phyloP scores from a whole-genome alignment of 2,329 filamentous ascomycete species.

The Hirsutella minnesotensis region DNA sequence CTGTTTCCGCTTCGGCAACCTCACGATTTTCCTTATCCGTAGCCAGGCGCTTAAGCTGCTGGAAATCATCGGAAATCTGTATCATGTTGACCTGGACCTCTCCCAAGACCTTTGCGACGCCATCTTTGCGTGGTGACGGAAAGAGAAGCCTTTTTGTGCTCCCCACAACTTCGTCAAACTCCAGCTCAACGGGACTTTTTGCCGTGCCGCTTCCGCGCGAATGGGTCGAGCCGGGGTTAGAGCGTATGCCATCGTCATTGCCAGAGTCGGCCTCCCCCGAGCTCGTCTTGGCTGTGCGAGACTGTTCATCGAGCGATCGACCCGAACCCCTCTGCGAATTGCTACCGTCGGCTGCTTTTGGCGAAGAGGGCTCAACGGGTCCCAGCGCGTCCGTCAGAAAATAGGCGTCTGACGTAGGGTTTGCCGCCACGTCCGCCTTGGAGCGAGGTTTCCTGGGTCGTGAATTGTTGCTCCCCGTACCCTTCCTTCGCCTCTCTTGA shows the following conservation, averaged over 20 bases:
- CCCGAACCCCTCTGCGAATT: slow-evolving; percentile 8
- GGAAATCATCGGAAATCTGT: slow-evolving; percentile 26
- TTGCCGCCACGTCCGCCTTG: slow-evolving; percentile 32
- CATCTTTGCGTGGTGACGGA: slow-evolving; percentile 60
- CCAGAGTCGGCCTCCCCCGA: slow-evolving; percentile 2
- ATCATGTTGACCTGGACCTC: slow-evolving; percentile 43
- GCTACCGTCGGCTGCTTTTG: slow-evolving; percentile 12
- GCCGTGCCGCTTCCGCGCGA: slow-evolving; percentile 44
- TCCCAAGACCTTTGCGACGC: slow-evolving; percentile 47
- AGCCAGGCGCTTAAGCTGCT: slow-evolving; percentile 18
- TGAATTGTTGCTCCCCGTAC: slow-evolving; percentile 26
- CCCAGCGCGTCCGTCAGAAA: slow-evolving; percentile 41
- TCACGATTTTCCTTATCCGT: slow-evolving; percentile 33
- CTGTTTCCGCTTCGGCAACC: slow-evolving; percentile 6
- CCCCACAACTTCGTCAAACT: slow-evolving; percentile 35
- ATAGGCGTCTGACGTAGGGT: slow-evolving; percentile 41
- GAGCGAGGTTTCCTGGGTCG: slow-evolving; percentile 36
- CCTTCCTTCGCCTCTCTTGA: slow-evolving; percentile 38
- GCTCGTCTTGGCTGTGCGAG: not conserved
- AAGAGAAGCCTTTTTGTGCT: slow-evolving; percentile 61
- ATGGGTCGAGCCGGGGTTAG: slow-evolving; percentile 32
- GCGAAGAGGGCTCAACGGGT: slow-evolving; percentile 28
- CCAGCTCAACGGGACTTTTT: slow-evolving; percentile 43
- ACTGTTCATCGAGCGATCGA: slow-evolving; percentile 1
- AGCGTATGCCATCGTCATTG: slow-evolving; percentile 7